phyloP scores from a whole-genome alignment of 78 protist genomes.

The Dictyostelium discoideum region dicty_2.7 NC_007088.5:4817001-4817500 shows the following conservation, averaged over 20 bases:
- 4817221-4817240: no score
- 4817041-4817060: not conserved
- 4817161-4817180: not conserved
- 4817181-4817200: no score
- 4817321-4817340: not conserved
- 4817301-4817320: not conserved
- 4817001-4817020: not conserved
- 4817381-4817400: not conserved
- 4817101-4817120: no score
- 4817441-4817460: not conserved
- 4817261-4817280: not conserved
- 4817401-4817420: not conserved
- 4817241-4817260: no score
- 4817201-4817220: no score
- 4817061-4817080: not conserved
- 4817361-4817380: not conserved
- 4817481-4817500: not conserved
- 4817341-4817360: not conserved
- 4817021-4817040: not conserved
- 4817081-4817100: no score
- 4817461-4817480: not conserved
- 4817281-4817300: not conserved
- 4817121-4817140: no score
- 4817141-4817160: not conserved
- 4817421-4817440: not conserved